Percentiles rank a stretch among this genome's conserved stretches.
phyloP scores from a whole-genome alignment of 164 flowering plant species.

The Vitis amurensis region DNA sequence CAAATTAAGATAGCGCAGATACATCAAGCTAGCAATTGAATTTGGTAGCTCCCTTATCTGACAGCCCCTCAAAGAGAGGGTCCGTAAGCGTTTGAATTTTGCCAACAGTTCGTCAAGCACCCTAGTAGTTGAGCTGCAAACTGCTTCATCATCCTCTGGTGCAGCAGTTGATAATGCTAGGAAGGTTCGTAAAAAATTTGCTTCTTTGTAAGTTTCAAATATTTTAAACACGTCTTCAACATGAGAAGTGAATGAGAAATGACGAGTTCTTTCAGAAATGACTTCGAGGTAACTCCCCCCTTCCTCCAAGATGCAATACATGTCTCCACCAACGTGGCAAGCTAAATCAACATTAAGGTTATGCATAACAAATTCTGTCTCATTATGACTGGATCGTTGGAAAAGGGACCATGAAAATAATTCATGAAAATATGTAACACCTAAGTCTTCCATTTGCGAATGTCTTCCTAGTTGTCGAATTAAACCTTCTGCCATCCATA shows the following conservation, averaged over 20 bases:
- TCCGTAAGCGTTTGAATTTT: constrained; percentile 12
- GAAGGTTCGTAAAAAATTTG: constrained; percentile 26
- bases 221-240: neutral
- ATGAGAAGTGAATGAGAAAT: constrained; percentile 14
- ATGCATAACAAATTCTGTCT: constrained; percentile 26
- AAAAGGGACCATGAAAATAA: constrained; percentile 34
- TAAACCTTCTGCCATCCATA: constrained; percentile 36
- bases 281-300: neutral
- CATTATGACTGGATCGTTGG: neutral
- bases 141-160: too few species aligned
- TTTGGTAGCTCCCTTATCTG: constrained; percentile 10
- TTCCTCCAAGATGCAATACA: constrained; percentile 12
- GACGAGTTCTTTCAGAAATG: constrained; percentile 7
- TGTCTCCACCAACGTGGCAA: constrained; percentile 17
- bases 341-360: constrained; percentile 41
- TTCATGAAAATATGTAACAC: constrained; percentile 18
- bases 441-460: constrained; percentile 24
- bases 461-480: constrained; percentile 1
- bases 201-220: constrained; percentile 14
- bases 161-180: neutral
- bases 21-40: constrained; percentile 21
- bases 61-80: constrained; percentile 16
- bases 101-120: constrained; percentile 14
- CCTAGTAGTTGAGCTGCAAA: neutral
- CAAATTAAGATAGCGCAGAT: constrained; percentile 29